These are phyloP conservation scores for Fusarium sp. DNA, from an alignment of 2,329 filamentous ascomycete genomes.

Conservation along the genomic window DNA sequence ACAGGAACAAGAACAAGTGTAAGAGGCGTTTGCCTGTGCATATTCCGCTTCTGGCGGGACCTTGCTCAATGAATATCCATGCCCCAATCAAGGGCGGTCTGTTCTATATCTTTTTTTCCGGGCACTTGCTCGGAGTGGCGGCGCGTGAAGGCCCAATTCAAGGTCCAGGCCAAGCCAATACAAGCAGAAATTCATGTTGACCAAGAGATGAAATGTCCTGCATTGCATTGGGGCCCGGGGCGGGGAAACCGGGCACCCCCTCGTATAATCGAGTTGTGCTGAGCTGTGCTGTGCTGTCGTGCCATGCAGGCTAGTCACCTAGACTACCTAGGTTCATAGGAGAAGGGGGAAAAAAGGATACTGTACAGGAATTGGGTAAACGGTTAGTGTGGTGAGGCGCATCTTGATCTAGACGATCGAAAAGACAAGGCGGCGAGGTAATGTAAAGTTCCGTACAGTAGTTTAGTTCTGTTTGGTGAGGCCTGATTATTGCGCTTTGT, in stretches of 20 bases:
- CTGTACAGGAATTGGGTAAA: slow-evolving; percentile 3
- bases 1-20: no score
- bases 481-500: slow-evolving; percentile 18
- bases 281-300: slow-evolving; percentile 46
- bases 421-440: not conserved
- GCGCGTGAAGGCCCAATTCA: not conserved
- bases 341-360: no score
- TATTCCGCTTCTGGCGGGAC: not conserved
- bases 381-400: slow-evolving; percentile 35
- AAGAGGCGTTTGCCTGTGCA: not conserved
- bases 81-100: not conserved
- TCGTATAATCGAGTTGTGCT: slow-evolving; percentile 24
- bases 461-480: slow-evolving; percentile 16
- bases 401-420: not conserved
- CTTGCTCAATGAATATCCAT: not conserved
- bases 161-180: no score
- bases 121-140: not conserved
- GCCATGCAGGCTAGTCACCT: slow-evolving; percentile 19
- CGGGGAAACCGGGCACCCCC: not conserved
- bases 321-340: no score
- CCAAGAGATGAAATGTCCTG: not conserved
- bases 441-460: slow-evolving; percentile 3
- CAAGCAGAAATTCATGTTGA: no score
- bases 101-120: not conserved
- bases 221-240: not conserved